Conservation (phyloP, 1,284 basidiomycete genomes). For the Rhodotorula sp. region DNA sequence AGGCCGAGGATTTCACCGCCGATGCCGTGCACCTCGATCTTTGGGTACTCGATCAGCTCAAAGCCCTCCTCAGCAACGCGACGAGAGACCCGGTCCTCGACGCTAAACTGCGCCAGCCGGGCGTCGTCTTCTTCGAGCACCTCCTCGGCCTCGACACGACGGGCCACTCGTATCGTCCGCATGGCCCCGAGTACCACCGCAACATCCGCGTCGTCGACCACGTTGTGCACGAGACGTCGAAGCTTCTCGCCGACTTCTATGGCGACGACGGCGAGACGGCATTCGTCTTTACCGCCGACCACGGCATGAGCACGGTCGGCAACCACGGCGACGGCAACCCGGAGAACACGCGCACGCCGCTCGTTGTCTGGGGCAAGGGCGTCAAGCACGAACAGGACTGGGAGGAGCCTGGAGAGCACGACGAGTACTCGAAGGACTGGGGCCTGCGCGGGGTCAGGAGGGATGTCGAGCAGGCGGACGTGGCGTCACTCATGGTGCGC, state of each 20-base stretch:
- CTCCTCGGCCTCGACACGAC: constrained; percentile 83
- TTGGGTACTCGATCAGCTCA: constrained; percentile 75
- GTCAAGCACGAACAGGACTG: constrained; percentile 34
- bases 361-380: constrained; percentile 81
- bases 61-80: constrained; percentile 64
- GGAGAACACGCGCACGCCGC: constrained; percentile 81
- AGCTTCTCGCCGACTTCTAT: constrained; percentile 67
- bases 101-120: constrained; percentile 58
- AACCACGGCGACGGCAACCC: constrained; percentile 90
- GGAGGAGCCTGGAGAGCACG: constrained; percentile 53
- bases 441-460: constrained; percentile 57
- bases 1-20: constrained; percentile 71
- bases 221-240: constrained; percentile 70
- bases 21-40: constrained; percentile 76
- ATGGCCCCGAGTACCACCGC: constrained; percentile 75
- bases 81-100: constrained; percentile 58
- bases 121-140: constrained; percentile 80
- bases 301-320: constrained; percentile 82
- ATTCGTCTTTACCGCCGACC: constrained; percentile 84
- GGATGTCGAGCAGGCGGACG: constrained; percentile 82
- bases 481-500: constrained; percentile 70
- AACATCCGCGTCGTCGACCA: constrained; percentile 79
- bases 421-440: constrained; percentile 69
- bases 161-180: constrained; percentile 83
- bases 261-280: constrained; percentile 66